Base-by-base conservation (phyloP, 1,139 yeast species). In the Lodderomyces oxycetoniae region DNA sequence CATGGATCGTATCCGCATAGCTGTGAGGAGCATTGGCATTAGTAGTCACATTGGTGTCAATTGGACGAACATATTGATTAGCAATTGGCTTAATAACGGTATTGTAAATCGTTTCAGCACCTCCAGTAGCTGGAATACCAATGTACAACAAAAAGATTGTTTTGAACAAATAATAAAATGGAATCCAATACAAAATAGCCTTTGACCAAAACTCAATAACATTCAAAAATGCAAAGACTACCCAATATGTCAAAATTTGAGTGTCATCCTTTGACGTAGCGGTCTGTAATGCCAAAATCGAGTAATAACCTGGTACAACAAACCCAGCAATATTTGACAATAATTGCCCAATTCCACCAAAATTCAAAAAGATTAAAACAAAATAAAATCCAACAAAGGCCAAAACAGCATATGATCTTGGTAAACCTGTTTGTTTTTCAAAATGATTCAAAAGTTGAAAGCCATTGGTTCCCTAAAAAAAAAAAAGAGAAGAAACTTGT, bases 121-220 rank as follows among this genome's bases (percentile, higher is more conserved):
- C 98, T 42, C 87, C 83, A 54, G 83, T 79, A 48, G 78, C 73
- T 44, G 98, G 98, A 37, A 88, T 71, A 38, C 94, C 89, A 55
- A 89, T 78, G 71, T 86, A 93, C 44, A 89, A 69, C 66, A 91
- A 80, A 63, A 86, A 80, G 37, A 86, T 49, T 38, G 96, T 86
- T 77, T 91, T 91, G 72, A 91, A 74, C 54, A 91, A 76, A 77
- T 89, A 91, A 75, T 91, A 91, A 59, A 91, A 88, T 52, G 99
- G 98, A 48, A 91, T 63, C 94, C 96, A 85, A 72, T 85, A 86
- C 44, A 89, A 73, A 49, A 93, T 82, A 27, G 96, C 82, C 55
- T 79, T 77, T 42, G 96, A 81, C 97, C 97, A 91, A 73, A 87
- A 91, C 67, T 91, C 99, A 51, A 87, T 55, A 33, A 91, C 91